Evolutionary conservation across 1,284 basidiomycete genomes (phyloP).

Genomic region (Sanghuangporus weigelae): DNA sequence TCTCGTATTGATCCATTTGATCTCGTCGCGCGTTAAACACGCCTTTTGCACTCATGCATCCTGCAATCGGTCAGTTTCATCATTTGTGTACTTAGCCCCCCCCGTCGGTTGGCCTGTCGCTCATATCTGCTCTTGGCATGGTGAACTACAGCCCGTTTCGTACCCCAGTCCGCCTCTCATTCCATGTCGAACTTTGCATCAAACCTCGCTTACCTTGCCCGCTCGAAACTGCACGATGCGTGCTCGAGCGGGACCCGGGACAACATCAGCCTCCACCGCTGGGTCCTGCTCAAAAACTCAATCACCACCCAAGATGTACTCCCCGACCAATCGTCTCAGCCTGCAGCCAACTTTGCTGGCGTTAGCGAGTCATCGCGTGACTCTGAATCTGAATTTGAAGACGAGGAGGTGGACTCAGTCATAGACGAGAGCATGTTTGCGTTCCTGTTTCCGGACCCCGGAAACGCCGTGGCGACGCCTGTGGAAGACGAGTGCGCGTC

Average conservation of each 20-base stretch:
- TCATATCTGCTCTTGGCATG: background rate
- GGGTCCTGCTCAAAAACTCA: slow-evolving; percentile 82
- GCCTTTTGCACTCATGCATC: slow-evolving; percentile 10
- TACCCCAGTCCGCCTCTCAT: slow-evolving; percentile 11
- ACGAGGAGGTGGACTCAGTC: slow-evolving; percentile 31
- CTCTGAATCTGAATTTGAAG: slow-evolving; percentile 31
- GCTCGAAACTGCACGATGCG: slow-evolving; percentile 65
- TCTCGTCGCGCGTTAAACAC: slow-evolving; percentile 25
- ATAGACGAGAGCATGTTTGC: slow-evolving; percentile 46
- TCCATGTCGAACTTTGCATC: slow-evolving; percentile 22
- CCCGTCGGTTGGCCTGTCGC: background rate
- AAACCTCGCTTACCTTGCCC: slow-evolving; percentile 57
- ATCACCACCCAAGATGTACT: slow-evolving; percentile 37
- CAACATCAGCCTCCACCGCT: slow-evolving; percentile 71
- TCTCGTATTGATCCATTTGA: slow-evolving; percentile 31
- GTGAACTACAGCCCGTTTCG: slow-evolving; percentile 1
- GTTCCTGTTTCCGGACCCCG: slow-evolving; percentile 75
- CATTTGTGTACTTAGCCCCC: background rate
- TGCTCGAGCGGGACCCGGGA: slow-evolving; percentile 48
- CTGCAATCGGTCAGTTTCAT: background rate
- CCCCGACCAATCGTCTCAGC: slow-evolving; percentile 13
- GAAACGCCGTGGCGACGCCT: slow-evolving; percentile 40
- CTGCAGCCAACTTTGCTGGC: slow-evolving; percentile 4
- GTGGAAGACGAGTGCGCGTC: slow-evolving; percentile 36
- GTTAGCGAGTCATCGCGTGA: slow-evolving; percentile 18